A percentile compares a stretch with the other conserved stretches of the same genome.
Evolutionary conservation across 1,139 yeast species (phyloP).

Genomic region (Diutina catenulata): DNA sequence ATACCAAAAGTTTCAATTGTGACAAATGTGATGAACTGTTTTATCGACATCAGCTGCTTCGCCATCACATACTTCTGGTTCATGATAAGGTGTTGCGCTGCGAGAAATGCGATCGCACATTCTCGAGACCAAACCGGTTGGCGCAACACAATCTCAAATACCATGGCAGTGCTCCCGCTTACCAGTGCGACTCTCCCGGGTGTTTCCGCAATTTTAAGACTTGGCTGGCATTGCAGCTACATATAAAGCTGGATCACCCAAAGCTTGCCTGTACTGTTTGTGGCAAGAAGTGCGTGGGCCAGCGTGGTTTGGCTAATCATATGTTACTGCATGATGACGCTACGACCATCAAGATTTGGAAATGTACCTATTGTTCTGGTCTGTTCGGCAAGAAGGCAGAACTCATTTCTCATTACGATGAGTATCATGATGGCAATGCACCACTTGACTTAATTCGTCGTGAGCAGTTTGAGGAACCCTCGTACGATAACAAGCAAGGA

Average conservation of each 20-base stretch:
- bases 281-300: conserved; percentile 66
- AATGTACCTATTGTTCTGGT: conserved; percentile 40
- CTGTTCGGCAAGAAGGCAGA: conserved; percentile 24
- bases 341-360: conserved; percentile 45
- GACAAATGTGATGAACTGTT: conserved; percentile 58
- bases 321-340: conserved; percentile 48
- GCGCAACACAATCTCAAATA: conserved; percentile 49
- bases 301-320: conserved; percentile 58
- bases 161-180: conserved; percentile 44
- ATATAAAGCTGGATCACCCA: conserved; percentile 64
- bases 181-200: conserved; percentile 51
- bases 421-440: conserved; percentile 28
- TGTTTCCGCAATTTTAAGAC: conserved; percentile 54
- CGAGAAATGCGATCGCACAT: conserved; percentile 44
- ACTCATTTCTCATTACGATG: conserved; percentile 31
- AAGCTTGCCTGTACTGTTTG: conserved; percentile 55
- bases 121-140: conserved; percentile 49
- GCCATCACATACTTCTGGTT: conserved; percentile 55
- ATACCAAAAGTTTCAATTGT: conserved; percentile 60
- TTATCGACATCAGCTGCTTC: conserved; percentile 66
- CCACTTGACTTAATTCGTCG: no score
- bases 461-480: conserved; percentile 17
- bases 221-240: conserved; percentile 70
- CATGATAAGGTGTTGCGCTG: conserved; percentile 50
- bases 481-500: conserved; percentile 10